These are phyloP conservation scores for Candida maris DNA, from an alignment of 805 yeast genomes.

Conservation along the genomic window DNA sequence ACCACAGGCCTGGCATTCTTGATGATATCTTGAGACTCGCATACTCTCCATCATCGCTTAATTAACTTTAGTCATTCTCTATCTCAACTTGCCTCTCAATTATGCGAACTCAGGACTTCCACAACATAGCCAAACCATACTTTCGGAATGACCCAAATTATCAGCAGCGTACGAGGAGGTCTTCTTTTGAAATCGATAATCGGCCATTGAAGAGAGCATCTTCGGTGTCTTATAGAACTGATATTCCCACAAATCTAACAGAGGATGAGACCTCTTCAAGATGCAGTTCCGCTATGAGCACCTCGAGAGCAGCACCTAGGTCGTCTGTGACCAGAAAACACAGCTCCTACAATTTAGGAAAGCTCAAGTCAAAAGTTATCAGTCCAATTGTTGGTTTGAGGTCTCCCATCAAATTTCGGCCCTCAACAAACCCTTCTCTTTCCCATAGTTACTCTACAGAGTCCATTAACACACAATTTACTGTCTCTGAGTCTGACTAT, in stretches of 20 bases:
- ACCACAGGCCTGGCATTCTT: too few species aligned
- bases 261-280: too few species aligned
- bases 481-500: slow-evolving; percentile 9
- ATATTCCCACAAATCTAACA: slow-evolving; percentile 18
- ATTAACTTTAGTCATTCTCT: slow-evolving; percentile 14
- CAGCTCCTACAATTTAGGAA: slow-evolving; percentile 10
- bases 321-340: slow-evolving; percentile 14
- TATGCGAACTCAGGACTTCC: neutral
- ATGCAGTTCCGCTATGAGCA: too few species aligned
- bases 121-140: neutral
- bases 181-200: slow-evolving; percentile 14
- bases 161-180: neutral
- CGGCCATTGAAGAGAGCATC: slow-evolving; percentile 30
- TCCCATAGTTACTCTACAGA: slow-evolving; percentile 6
- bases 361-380: slow-evolving; percentile 3
- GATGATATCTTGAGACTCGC: too few species aligned
- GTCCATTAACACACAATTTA: slow-evolving; percentile 12
- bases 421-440: neutral
- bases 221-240: slow-evolving; percentile 23
- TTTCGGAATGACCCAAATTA: neutral
- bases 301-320: too few species aligned
- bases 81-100: neutral
- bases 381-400: neutral
- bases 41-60: too few species aligned
- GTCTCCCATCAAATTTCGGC: neutral